These are phyloP conservation scores for Silene vulgaris DNA, from an alignment of 179 eudicot genomes.

Conservation along the genomic window DNA sequence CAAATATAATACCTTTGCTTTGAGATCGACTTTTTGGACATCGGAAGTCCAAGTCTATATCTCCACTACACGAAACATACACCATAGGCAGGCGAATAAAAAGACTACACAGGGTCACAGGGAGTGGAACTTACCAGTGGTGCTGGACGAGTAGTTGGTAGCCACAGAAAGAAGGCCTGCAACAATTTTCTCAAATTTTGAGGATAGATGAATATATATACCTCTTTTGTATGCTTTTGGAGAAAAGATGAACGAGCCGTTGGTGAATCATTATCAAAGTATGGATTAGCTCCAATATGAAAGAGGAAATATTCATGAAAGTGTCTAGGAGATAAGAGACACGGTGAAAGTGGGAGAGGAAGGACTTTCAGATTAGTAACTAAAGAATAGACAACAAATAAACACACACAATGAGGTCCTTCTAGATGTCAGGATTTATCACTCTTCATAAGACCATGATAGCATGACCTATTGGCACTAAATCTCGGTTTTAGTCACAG, in stretches of 20 bases:
- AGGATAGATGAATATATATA: not conserved
- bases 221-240: conserved; percentile 5
- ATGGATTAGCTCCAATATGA: not conserved
- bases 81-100: not conserved
- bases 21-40: too few relatives aligned
- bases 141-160: not conserved
- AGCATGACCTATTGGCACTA: not conserved
- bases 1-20: too few relatives aligned
- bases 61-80: too few relatives aligned
- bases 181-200: too few relatives aligned
- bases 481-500: not conserved
- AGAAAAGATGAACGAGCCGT: not conserved
- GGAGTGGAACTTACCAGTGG: not conserved
- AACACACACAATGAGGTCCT: not conserved
- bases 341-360: not conserved
- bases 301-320: not conserved
- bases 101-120: not conserved
- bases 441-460: not conserved
- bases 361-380: conserved; percentile 1
- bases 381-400: not conserved
- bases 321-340: not conserved
- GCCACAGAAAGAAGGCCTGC: too few relatives aligned
- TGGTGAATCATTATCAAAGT: not conserved
- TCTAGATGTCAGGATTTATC: not conserved
- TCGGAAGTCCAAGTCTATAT: too few relatives aligned